phyloP scores from a whole-genome alignment of 352 stramenopile species.

The Pythium pyrilobum region DNA sequence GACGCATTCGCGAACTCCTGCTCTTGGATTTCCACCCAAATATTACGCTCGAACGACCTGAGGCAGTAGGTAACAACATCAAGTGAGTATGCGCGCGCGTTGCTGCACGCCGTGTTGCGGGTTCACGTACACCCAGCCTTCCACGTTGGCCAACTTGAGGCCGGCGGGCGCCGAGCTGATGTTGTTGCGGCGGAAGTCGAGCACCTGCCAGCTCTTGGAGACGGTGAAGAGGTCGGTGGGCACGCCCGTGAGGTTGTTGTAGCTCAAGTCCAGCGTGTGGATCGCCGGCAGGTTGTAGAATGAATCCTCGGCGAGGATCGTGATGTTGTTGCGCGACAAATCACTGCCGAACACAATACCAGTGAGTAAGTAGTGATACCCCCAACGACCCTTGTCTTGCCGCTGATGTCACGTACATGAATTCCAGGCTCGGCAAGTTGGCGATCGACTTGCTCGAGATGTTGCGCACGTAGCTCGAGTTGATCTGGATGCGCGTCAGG shows the following conservation, averaged over 20 bases:
- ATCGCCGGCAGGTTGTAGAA: conserved; percentile 42
- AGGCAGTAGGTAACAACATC: not conserved
- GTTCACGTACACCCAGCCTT: conserved; percentile 54
- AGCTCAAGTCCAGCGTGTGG: conserved; percentile 51
- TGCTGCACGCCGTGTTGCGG: too few species aligned
- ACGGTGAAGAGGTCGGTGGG: conserved; percentile 33
- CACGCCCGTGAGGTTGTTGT: conserved; percentile 41
- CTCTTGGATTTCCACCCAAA: conserved; percentile 49
- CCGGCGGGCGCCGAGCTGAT: conserved; percentile 33
- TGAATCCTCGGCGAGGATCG: conserved; percentile 29
- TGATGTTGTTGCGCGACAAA: conserved; percentile 41
- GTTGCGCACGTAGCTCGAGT: conserved; percentile 28
- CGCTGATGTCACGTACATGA: conserved; percentile 24
- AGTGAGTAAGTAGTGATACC: not conserved
- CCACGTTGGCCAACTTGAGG: conserved; percentile 29
- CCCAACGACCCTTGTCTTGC: not conserved
- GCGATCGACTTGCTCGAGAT: conserved; percentile 23
- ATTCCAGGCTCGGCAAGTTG: conserved; percentile 33
- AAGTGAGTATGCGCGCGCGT: not conserved
- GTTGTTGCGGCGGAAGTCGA: conserved; percentile 51
- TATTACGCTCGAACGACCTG: conserved; percentile 62
- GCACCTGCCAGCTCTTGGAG: conserved; percentile 43
- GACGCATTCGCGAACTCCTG: conserved; percentile 36
- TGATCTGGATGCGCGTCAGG: conserved; percentile 35
- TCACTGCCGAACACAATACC: conserved; percentile 21